Conservation (phyloP, 352 stramenopile genomes). For the Pythium folliculosum region DNA sequence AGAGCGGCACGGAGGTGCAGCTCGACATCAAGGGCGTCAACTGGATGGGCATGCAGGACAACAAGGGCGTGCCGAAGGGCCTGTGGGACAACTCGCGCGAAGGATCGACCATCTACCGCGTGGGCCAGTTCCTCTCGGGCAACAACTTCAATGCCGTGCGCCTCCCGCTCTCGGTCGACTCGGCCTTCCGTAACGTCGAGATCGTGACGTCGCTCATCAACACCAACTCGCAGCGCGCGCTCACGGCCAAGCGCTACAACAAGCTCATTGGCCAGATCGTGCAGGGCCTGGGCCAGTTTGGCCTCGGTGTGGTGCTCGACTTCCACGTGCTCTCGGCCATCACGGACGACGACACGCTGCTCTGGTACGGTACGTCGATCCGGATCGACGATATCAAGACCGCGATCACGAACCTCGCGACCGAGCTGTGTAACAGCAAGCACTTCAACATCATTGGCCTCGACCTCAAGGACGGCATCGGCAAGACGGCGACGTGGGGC, state of each 20-base stretch:
- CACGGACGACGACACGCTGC: conserved; percentile 40
- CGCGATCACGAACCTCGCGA: conserved; percentile 72
- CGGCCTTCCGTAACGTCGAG: conserved; percentile 64
- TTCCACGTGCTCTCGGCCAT: conserved; percentile 71
- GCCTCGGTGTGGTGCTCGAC: conserved; percentile 78
- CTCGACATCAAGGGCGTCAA: conserved; percentile 87
- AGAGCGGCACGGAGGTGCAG: conserved; percentile 53
- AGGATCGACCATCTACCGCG: conserved; percentile 76
- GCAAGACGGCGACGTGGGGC: conserved; percentile 70
- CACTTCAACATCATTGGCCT: conserved; percentile 88
- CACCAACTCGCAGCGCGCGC: conserved; percentile 82
- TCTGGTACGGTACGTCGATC: conserved; percentile 83
- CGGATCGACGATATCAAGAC: conserved; percentile 72
- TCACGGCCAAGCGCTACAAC: conserved; percentile 67
- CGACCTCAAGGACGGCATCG: conserved; percentile 76
- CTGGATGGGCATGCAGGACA: conserved; percentile 83
- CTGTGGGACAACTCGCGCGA: conserved; percentile 84
- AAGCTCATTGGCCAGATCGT: conserved; percentile 60
- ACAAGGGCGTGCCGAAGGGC: conserved; percentile 66
- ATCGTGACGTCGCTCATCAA: conserved; percentile 72
- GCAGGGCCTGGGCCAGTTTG: conserved; percentile 72
- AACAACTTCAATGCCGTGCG: conserved; percentile 87
- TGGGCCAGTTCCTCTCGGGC: conserved; percentile 66
- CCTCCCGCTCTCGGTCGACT: conserved; percentile 72
- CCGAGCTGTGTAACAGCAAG: conserved; percentile 72